Conservation (phyloP, 169 alveolate genomes). For the Neospora caninum region DNA sequence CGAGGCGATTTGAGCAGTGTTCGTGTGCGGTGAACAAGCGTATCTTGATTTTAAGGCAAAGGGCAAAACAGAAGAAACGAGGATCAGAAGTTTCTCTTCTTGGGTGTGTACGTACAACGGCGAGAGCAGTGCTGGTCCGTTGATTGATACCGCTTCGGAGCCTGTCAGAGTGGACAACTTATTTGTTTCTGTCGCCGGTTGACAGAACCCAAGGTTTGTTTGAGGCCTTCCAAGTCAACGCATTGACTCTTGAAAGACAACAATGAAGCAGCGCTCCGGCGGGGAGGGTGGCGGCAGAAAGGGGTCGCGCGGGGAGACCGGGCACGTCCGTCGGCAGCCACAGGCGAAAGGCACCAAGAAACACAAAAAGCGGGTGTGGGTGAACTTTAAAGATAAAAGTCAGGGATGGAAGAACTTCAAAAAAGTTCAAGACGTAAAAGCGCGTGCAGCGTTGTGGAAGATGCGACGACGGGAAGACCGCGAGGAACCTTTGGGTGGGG, state of each 20-base stretch:
- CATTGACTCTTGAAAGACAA: neutral
- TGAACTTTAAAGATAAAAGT: neutral
- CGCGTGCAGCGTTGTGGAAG: constrained; percentile 3
- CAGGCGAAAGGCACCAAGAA: neutral
- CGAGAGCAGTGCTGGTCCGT: too few relatives aligned
- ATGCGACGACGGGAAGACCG: neutral
- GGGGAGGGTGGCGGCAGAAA: neutral
- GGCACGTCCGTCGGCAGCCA: neutral
- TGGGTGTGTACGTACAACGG: too few relatives aligned
- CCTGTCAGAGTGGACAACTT: too few relatives aligned
- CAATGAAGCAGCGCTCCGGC: neutral
- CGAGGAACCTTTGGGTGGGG: neutral
- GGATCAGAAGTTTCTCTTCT: too few relatives aligned
- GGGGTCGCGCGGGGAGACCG: neutral
- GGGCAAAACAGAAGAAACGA: too few relatives aligned
- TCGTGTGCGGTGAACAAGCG: too few relatives aligned
- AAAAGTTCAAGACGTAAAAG: neutral
- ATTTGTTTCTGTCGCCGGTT: too few relatives aligned
- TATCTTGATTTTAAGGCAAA: too few relatives aligned
- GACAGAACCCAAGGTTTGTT: too few relatives aligned
- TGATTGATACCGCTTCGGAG: too few relatives aligned
- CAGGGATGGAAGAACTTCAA: neutral
- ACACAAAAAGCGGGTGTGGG: neutral
- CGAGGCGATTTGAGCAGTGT: too few relatives aligned
- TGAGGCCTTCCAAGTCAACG: neutral